phyloP scores from a whole-genome alignment of 495 filamentous ascomycete genomes.

The Astrothelium subdiscretum region DNA sequence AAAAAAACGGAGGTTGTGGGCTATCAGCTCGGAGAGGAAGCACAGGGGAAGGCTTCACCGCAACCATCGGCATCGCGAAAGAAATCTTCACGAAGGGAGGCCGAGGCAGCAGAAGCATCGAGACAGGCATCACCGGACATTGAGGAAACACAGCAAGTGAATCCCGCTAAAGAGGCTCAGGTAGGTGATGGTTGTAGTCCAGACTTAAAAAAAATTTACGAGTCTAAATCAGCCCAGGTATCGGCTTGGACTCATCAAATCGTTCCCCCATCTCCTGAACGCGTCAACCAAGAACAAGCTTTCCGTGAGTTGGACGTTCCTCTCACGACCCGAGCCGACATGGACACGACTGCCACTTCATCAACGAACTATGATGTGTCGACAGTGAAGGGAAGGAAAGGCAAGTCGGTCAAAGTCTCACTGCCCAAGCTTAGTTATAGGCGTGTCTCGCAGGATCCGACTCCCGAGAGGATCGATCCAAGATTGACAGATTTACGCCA shows the following conservation, averaged over 20 bases:
- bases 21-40: not conserved
- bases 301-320: not conserved
- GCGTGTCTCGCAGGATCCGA: not conserved
- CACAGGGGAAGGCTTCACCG: constrained; percentile 1
- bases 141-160: not conserved
- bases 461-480: not conserved
- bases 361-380: not conserved
- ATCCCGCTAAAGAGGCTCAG: constrained; percentile 2
- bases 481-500: not conserved
- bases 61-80: constrained; percentile 1
- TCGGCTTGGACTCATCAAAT: not conserved
- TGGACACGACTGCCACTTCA: not conserved
- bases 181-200: not conserved
- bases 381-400: not conserved
- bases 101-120: constrained; percentile 1
- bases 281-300: constrained; percentile 1
- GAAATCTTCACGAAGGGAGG: not conserved
- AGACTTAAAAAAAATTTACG: not conserved
- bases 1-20: not conserved
- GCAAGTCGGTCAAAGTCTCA: not conserved
- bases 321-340: not conserved
- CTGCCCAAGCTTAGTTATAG: not conserved
- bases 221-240: not conserved
- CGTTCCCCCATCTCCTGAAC: not conserved
- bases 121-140: not conserved